Evolutionary conservation across 495 filamentous ascomycete genomes (phyloP).

Genomic region (Lineolata rhizophorae): DNA sequence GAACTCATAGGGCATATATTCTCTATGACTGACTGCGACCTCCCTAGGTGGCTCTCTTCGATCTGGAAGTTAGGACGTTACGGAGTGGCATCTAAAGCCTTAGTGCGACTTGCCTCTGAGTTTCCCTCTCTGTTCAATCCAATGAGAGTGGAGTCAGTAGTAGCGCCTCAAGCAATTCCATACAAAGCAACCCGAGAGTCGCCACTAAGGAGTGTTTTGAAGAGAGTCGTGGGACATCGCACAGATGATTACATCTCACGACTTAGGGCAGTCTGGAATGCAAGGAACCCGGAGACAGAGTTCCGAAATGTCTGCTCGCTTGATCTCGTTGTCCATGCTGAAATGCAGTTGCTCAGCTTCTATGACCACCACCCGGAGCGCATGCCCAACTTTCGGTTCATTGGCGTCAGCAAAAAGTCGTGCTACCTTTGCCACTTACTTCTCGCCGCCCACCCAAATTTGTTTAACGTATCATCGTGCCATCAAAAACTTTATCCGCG

Average conservation of each 20-base stretch:
- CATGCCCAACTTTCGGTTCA: conserved; percentile 6
- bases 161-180: conserved; percentile 3
- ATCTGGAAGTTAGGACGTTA: conserved; percentile 11
- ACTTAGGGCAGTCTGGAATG: conserved; percentile 5
- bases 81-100: conserved; percentile 7
- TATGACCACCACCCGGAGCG: conserved; percentile 8
- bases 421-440: conserved; percentile 8
- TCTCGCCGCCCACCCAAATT: conserved; percentile 3
- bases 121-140: conserved; percentile 5
- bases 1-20: not conserved
- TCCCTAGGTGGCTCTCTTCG: conserved; percentile 5
- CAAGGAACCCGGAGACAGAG: not conserved
- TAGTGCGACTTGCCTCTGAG: conserved; percentile 4
- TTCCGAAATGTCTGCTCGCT: conserved; percentile 4
- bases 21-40: not conserved
- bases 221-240: not conserved
- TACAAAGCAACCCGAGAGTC: conserved; percentile 1
- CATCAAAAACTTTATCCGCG: conserved; percentile 8
- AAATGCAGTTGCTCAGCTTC: conserved; percentile 7
- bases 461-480: conserved; percentile 6
- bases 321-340: conserved; percentile 6
- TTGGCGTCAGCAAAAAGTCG: conserved; percentile 10
- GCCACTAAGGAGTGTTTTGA: not conserved
- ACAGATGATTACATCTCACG: conserved; percentile 2
- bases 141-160: conserved; percentile 6